Base-by-base conservation (phyloP, 148 eudicot species). In the Rhododendron mucronatum region DNA sequence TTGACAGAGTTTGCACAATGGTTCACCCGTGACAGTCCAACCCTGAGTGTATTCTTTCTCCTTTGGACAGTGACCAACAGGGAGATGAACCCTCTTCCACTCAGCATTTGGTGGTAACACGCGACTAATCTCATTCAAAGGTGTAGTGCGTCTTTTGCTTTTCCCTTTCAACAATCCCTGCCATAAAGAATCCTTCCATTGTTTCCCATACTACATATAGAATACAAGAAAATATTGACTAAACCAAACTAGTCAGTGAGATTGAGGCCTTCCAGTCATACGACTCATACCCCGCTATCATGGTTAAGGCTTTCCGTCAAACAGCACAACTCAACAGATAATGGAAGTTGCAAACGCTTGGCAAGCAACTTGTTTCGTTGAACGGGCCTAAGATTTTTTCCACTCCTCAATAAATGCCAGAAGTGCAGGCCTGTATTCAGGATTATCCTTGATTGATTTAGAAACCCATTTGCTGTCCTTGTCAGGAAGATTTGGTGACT, bases 1-100 rank as follows among this genome's bases (percentile, higher is more conserved):
- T 88, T 94, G 96, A 91, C 99, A 97, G 67, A 94, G 95, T 87
- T 94, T 97, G 94, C 99, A 97, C 75, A 97, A 93, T 82, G 99
- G 99, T 90, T 95, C 95, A 67, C 90, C 92, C 51, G 69, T 86
- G 45, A 87, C 87, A 37, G 95, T 91, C 98, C 98, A 94, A 78
- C 89, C 96, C 87, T 95, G 99, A 57, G 88, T 37, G 76, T 93
- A 90, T 67, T 89, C 83, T 91, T 86, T 93, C 89, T 92, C 92
- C 84, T 89, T 93, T 82, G 88, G 93, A 67, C 91, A 88, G 15
- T 78, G 85, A 76, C 88, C 90, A 87, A 91, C 87, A 85, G 81
- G 55, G 61, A 97, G 89, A 83, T 86, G 82, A 78, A 97, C 95
- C 88, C 89, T 91, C 87, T 92, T 93, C 93, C 95, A 90, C 79